phyloP scores from a whole-genome alignment of 495 filamentous ascomycete species.

The Tuber umbilicatum region DNA sequence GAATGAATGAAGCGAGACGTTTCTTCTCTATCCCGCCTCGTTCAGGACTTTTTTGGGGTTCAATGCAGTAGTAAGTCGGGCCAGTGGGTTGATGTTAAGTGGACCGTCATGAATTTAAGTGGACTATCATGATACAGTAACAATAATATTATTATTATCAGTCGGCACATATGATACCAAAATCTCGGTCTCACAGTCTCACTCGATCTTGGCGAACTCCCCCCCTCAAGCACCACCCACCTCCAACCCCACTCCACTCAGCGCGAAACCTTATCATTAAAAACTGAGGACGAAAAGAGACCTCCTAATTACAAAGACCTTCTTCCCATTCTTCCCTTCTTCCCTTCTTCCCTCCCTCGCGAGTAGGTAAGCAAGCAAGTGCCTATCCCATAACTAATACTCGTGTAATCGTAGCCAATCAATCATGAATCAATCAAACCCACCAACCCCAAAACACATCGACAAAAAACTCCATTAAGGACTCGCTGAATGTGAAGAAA shows the following conservation, averaged over 20 bases:
- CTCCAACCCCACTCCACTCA: neutral
- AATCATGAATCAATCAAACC: neutral
- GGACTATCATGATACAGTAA: no score
- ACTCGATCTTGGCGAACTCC: neutral
- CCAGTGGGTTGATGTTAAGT: neutral
- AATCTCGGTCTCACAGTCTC: no score
- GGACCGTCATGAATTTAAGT: neutral
- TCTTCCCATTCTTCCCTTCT: neutral
- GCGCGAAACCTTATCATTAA: neutral
- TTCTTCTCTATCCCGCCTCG: neutral
- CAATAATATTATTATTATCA: no score
- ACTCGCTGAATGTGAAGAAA: neutral
- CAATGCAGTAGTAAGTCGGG: neutral
- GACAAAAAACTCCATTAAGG: constrained; percentile 1
- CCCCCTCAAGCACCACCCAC: neutral
- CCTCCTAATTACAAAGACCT: neutral
- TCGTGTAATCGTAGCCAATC: neutral
- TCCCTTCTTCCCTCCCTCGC: neutral
- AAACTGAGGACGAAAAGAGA: neutral
- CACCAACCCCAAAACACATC: neutral
- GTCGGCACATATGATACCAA: no score
- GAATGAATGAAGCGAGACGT: neutral
- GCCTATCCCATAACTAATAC: neutral
- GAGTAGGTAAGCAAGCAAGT: neutral
- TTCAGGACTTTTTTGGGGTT: neutral